Percentiles rank a stretch among this genome's conserved stretches.
These are phyloP conservation scores for Ceraceosorus guamensis DNA, from an alignment of 1,284 basidiomycete species.

Conservation along the genomic window DNA sequence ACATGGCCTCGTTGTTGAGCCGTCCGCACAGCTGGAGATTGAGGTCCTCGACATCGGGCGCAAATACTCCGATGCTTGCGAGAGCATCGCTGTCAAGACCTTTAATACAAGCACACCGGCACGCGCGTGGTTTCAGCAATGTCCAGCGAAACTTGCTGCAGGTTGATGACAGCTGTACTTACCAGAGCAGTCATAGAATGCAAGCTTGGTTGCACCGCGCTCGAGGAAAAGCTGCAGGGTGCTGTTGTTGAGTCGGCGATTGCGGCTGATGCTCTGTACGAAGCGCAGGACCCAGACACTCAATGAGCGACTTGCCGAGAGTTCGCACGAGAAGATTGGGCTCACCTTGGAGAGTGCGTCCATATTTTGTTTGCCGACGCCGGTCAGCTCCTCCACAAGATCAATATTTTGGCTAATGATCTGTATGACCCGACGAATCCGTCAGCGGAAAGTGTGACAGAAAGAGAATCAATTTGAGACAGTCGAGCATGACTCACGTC, in stretches of 20 bases:
- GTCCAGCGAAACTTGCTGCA: no score
- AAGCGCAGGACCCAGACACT: no score
- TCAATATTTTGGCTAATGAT: constrained; percentile 78
- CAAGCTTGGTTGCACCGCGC: constrained; percentile 61
- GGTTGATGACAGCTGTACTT: background rate
- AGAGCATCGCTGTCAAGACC: constrained; percentile 33
- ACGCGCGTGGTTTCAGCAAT: constrained; percentile 50
- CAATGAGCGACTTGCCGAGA: constrained; percentile 69
- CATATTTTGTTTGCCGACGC: constrained; percentile 59
- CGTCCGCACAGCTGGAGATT: constrained; percentile 82
- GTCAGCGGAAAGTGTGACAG: no score
- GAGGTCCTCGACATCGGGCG: constrained; percentile 34
- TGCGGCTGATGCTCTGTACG: constrained; percentile 74
- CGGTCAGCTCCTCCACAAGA: constrained; percentile 79
- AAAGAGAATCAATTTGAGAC: no score
- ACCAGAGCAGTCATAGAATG: constrained; percentile 76
- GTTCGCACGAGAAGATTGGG: background rate
- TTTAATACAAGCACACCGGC: constrained; percentile 48
- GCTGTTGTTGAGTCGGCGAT: constrained; percentile 70
- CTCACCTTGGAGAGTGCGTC: constrained; percentile 38
- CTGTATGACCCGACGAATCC: no score
- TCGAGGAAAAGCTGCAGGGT: constrained; percentile 74
- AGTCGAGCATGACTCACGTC: constrained; percentile 50
- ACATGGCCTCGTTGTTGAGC: constrained; percentile 64
- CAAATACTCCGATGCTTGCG: constrained; percentile 30